A percentile compares a stretch with the other conserved stretches of the same genome.
Conservation (phyloP, 2,329 filamentous ascomycete species). For the Aspergillus pseudotamarii region DNA sequence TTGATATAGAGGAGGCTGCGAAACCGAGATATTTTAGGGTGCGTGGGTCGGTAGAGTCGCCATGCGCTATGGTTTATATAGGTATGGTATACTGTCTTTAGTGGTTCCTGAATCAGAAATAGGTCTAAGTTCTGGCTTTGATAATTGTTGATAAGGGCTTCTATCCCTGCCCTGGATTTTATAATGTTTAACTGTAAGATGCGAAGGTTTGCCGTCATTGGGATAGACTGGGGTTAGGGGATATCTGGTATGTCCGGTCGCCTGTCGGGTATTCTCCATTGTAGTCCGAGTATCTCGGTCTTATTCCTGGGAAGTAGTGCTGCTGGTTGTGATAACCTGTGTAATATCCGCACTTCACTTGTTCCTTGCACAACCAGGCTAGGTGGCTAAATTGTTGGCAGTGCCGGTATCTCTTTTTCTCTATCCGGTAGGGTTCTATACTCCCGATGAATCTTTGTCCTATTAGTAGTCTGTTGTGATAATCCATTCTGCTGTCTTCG, state of each 20-base stretch:
- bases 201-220: conserved; percentile 25
- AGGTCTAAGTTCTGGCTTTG: too few relatives aligned
- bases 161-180: not conserved
- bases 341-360: conserved; percentile 24
- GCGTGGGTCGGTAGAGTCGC: too few relatives aligned
- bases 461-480: conserved; percentile 25
- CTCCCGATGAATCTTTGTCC: conserved; percentile 25
- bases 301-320: conserved; percentile 22
- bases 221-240: conserved; percentile 10
- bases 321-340: conserved; percentile 21
- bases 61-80: too few relatives aligned
- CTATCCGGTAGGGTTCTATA: conserved; percentile 20
- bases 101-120: too few relatives aligned
- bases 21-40: too few relatives aligned
- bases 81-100: too few relatives aligned
- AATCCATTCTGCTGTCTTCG: conserved; percentile 26
- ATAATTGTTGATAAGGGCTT: too few relatives aligned
- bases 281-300: conserved; percentile 22
- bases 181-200: conserved; percentile 18
- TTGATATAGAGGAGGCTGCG: too few relatives aligned
- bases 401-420: conserved; percentile 24
- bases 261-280: conserved; percentile 23
- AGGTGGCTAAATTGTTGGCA: conserved; percentile 29
- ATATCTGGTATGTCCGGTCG: conserved; percentile 15
- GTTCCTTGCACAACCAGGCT: conserved; percentile 28